A percentile compares a stretch with the other conserved stretches of the same genome.
Evolutionary conservation across 2,329 filamentous ascomycete genomes (phyloP).

Genomic region (Beauveria medogensis): DNA sequence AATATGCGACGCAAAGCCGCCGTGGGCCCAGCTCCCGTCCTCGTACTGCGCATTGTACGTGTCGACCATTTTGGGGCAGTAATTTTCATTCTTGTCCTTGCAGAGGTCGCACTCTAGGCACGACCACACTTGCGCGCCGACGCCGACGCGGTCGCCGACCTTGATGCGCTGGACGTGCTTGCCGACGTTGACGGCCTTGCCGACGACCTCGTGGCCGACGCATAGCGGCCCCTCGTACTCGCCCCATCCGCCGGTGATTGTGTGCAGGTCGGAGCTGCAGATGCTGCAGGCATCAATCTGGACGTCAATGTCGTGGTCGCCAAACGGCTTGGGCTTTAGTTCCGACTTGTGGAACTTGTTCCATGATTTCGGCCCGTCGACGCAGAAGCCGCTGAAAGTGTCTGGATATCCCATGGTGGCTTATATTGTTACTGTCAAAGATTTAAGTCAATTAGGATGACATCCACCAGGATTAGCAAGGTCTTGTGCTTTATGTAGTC

Average conservation of each 20-base stretch:
- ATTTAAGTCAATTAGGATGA: too few relatives aligned
- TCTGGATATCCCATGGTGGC: conserved; percentile 27
- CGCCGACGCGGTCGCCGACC: conserved; percentile 56
- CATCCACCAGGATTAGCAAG: too few relatives aligned
- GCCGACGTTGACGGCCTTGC: conserved; percentile 43
- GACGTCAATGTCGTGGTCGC: conserved; percentile 44
- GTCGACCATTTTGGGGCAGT: conserved; percentile 38
- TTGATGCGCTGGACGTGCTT: conserved; percentile 38
- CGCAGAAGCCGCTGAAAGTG: conserved; percentile 35
- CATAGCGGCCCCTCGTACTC: conserved; percentile 39
- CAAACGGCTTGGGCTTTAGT: conserved; percentile 31
- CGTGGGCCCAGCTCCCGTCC: conserved; percentile 51
- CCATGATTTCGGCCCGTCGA: conserved; percentile 34
- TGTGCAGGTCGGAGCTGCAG: conserved; percentile 55
- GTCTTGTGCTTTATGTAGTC: not conserved
- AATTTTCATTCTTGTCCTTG: conserved; percentile 42
- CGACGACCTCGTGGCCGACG: conserved; percentile 53
- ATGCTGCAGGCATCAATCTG: conserved; percentile 63
- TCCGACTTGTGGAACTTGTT: conserved; percentile 30
- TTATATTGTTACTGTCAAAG: not conserved
- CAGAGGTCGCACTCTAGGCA: conserved; percentile 45
- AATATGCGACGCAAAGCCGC: conserved; percentile 49
- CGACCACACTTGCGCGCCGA: conserved; percentile 52
- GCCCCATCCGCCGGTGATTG: conserved; percentile 49
- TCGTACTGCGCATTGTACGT: conserved; percentile 50